Conservation (phyloP, 2,329 filamentous ascomycete genomes). For the Hypoxylon sp. region DNA sequence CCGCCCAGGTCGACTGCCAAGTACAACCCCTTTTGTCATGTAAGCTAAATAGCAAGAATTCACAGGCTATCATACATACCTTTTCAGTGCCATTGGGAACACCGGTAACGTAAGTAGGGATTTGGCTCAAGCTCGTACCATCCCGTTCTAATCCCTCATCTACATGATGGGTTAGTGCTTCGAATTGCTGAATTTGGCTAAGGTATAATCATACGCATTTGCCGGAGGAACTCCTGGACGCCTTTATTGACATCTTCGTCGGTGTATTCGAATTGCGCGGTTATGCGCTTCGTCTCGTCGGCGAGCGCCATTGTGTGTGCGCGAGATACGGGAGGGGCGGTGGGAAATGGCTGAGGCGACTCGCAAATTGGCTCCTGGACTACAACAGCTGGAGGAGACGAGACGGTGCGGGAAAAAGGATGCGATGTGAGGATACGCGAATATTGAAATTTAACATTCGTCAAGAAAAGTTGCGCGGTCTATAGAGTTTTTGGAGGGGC, state of each 20-base stretch:
- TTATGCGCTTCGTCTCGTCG: slow-evolving; percentile 83
- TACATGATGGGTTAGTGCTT: slow-evolving; percentile 55
- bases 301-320: slow-evolving; percentile 73
- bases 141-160: slow-evolving; percentile 86
- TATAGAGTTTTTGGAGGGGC: slow-evolving; percentile 52
- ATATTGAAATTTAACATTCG: slow-evolving; percentile 64
- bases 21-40: slow-evolving; percentile 81
- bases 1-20: slow-evolving; percentile 97
- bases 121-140: slow-evolving; percentile 89
- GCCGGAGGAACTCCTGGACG: slow-evolving; percentile 86
- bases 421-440: slow-evolving; percentile 55
- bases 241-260: slow-evolving; percentile 83
- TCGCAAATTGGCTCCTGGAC: slow-evolving; percentile 67
- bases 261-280: slow-evolving; percentile 87
- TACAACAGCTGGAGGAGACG: slow-evolving; percentile 61
- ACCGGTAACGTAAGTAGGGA: slow-evolving; percentile 95
- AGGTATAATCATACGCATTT: slow-evolving; percentile 77
- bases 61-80: slow-evolving; percentile 64
- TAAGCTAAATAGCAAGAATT: slow-evolving; percentile 27
- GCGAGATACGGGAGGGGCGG: slow-evolving; percentile 67
- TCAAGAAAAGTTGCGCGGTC: slow-evolving; percentile 68
- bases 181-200: background rate
- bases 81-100: slow-evolving; percentile 98
- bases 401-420: slow-evolving; percentile 56
- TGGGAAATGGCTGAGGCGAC: slow-evolving; percentile 69